Conservation (phyloP, 2,329 filamentous ascomycete species). For the Chrysoporthe austroafricana region DNA sequence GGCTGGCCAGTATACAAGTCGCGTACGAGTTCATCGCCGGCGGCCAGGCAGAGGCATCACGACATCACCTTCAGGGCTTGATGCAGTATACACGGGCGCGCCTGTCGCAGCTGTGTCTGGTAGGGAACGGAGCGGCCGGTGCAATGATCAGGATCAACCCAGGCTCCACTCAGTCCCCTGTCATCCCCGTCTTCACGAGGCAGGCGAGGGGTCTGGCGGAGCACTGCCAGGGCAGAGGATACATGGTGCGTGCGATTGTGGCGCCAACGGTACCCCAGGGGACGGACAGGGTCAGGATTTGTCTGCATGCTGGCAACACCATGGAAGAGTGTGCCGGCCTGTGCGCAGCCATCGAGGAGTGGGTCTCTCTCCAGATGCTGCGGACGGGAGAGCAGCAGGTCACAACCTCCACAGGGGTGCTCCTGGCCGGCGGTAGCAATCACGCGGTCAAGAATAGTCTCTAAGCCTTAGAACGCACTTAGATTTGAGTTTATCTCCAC, state of each 20-base stretch:
- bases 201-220: slow-evolving; percentile 61
- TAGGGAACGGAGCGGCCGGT: neutral
- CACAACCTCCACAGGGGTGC: neutral
- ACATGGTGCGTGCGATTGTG: slow-evolving; percentile 67
- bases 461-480: neutral
- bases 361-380: slow-evolving; percentile 1
- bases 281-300: slow-evolving; percentile 66
- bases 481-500: neutral
- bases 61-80: slow-evolving; percentile 48
- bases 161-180: slow-evolving; percentile 57
- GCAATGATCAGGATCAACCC: slow-evolving; percentile 33
- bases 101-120: slow-evolving; percentile 43
- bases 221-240: slow-evolving; percentile 62
- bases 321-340: neutral
- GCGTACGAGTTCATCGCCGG: slow-evolving; percentile 60
- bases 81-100: slow-evolving; percentile 49
- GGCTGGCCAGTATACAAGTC: slow-evolving; percentile 60
- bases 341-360: slow-evolving; percentile 8
- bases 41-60: slow-evolving; percentile 48
- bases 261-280: slow-evolving; percentile 69
- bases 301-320: slow-evolving; percentile 70
- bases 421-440: neutral
- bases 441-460: neutral
- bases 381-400: no score
- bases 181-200: slow-evolving; percentile 64